Evolutionary conservation across 1,284 basidiomycete species (phyloP).

Genomic region (Irpex rosettiformis): DNA sequence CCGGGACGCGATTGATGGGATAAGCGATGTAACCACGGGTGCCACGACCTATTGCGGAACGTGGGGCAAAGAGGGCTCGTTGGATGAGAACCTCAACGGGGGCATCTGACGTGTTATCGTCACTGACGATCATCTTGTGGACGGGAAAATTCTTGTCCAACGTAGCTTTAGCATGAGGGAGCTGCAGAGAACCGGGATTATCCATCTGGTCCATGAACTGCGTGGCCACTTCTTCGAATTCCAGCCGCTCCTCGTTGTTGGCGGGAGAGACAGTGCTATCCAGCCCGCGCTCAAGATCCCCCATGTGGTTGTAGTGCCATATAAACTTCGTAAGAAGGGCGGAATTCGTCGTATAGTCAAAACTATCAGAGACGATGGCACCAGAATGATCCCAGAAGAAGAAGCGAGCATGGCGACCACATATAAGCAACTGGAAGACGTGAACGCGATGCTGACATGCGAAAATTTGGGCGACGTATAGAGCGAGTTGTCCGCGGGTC

Average conservation of each 20-base stretch:
- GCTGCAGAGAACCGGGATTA: neutral
- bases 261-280: constrained; percentile 20
- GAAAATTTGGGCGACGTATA: constrained; percentile 4
- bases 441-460: constrained; percentile 14
- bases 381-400: constrained; percentile 15
- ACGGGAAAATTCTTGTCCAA: neutral
- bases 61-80: neutral
- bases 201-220: neutral
- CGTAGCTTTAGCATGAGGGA: neutral
- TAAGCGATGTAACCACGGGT: constrained; percentile 2
- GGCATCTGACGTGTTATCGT: neutral
- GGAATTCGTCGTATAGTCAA: neutral
- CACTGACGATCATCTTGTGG: neutral
- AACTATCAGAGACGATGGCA: constrained; percentile 1
- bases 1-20: neutral
- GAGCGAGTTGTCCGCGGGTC: neutral
- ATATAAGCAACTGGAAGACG: constrained; percentile 11
- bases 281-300: constrained; percentile 15
- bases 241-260: neutral
- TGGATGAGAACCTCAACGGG: neutral
- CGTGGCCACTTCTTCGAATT: neutral
- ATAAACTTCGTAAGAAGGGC: neutral
- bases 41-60: constrained; percentile 2
- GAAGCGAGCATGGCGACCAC: constrained; percentile 3
- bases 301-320: constrained; percentile 9